Evolutionary conservation across 352 stramenopile species (phyloP).

Genomic region (Phytophthora colocasiae): DNA sequence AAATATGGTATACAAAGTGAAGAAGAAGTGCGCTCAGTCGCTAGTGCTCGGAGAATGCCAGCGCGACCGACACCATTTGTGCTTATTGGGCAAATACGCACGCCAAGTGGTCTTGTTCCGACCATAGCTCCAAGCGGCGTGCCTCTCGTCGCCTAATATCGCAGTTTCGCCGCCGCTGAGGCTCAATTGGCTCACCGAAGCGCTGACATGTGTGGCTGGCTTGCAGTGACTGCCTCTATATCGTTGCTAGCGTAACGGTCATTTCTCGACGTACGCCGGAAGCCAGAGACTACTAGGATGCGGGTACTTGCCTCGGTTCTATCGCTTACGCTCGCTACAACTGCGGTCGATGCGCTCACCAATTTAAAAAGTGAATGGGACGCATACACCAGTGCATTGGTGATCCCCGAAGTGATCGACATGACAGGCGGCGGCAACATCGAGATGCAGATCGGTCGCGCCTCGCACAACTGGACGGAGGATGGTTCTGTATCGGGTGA

Average conservation of each 20-base stretch:
- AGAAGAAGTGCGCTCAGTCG: too few species aligned
- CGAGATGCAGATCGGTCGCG: slow-evolving; percentile 54
- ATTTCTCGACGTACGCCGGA: slow-evolving; percentile 20
- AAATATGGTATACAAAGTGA: background rate
- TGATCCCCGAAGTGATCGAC: slow-evolving; percentile 51
- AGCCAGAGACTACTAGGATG: slow-evolving; percentile 9
- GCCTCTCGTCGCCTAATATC: slow-evolving; percentile 14
- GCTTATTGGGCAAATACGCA: slow-evolving; percentile 20
- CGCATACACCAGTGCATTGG: slow-evolving; percentile 40
- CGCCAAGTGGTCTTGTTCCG: background rate
- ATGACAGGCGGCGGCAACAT: slow-evolving; percentile 47
- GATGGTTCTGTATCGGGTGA: slow-evolving; percentile 46
- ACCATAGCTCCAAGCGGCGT: slow-evolving; percentile 1
- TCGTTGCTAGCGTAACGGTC: background rate
- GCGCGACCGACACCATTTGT: slow-evolving; percentile 12
- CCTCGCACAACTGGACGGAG: slow-evolving; percentile 56
- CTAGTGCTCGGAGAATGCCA: slow-evolving; percentile 22
- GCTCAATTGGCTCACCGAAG: slow-evolving; percentile 12
- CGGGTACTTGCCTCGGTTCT: background rate
- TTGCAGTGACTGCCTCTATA: background rate
- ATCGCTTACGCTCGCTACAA: background rate
- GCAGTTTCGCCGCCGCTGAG: slow-evolving; percentile 1
- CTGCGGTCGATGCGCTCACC: slow-evolving; percentile 10
- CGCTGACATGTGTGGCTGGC: slow-evolving; percentile 5
- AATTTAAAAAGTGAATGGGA: slow-evolving; percentile 51